phyloP scores from a whole-genome alignment of 2,329 filamentous ascomycete genomes.

The Microthyrium microscopicum region DNA sequence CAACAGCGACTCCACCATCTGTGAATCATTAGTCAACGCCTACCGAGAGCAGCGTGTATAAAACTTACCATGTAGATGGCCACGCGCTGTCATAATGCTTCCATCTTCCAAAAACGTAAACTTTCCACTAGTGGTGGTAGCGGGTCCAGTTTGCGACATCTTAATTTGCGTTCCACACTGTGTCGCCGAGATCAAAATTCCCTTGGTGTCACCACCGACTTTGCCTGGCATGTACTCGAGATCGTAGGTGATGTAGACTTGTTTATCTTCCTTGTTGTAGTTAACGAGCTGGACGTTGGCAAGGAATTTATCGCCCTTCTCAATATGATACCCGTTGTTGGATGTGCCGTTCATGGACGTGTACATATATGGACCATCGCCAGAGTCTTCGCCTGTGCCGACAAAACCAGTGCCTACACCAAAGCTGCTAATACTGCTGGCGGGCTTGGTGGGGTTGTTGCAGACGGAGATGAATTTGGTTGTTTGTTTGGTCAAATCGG shows the following conservation, averaged over 20 bases:
- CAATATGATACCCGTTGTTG: slow-evolving; percentile 4
- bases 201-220: slow-evolving; percentile 4
- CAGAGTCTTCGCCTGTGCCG: slow-evolving; percentile 5
- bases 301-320: slow-evolving; percentile 2
- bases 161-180: slow-evolving; percentile 5
- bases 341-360: background rate
- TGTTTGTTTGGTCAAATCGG: slow-evolving; percentile 3
- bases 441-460: slow-evolving; percentile 3
- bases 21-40: too few species aligned
- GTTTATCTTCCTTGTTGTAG: slow-evolving; percentile 6
- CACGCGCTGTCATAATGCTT: background rate
- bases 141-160: background rate
- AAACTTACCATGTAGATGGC: slow-evolving; percentile 2
- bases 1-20: slow-evolving; percentile 6
- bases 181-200: slow-evolving; percentile 3
- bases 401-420: slow-evolving; percentile 4
- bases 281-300: slow-evolving; percentile 6
- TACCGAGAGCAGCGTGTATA: too few species aligned
- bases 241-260: slow-evolving; percentile 3
- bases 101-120: slow-evolving; percentile 5
- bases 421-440: background rate
- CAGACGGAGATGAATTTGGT: slow-evolving; percentile 1
- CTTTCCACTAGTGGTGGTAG: slow-evolving; percentile 3
- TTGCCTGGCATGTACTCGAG: slow-evolving; percentile 6
- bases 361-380: slow-evolving; percentile 3